Percentiles rank a stretch among this genome's conserved stretches.
These are phyloP conservation scores for Magnolia sinica DNA, from an alignment of 164 flowering plant species.

Conservation along the genomic window DNA sequence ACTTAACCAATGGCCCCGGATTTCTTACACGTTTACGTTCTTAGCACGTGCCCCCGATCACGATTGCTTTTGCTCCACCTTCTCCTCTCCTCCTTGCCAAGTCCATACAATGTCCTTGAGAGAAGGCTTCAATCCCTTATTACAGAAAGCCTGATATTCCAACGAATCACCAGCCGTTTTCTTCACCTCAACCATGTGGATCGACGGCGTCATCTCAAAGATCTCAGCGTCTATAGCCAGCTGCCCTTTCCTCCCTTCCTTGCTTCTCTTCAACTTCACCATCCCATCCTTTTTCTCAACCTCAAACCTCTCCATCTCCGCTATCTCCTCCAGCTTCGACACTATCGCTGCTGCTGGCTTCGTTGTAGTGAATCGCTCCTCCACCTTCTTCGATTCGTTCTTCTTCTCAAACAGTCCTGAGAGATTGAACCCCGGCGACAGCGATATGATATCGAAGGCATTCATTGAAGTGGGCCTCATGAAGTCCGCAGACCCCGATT, in stretches of 20 bases:
- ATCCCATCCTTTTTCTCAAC: conserved; percentile 37
- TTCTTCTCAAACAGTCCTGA: conserved; percentile 39
- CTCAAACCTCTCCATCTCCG: conserved; percentile 27
- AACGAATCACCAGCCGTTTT: conserved; percentile 37
- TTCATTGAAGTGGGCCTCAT: conserved; percentile 31
- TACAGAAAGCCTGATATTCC: conserved; percentile 39
- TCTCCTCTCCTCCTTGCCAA: conserved; percentile 29
- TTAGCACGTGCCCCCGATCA: no score
- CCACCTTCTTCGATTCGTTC: conserved; percentile 11
- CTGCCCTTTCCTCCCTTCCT: conserved; percentile 43
- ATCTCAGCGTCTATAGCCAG: conserved; percentile 46
- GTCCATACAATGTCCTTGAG: conserved; percentile 38
- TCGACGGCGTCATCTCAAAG: conserved; percentile 39
- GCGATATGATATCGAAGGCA: conserved; percentile 48
- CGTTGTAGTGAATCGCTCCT: conserved; percentile 28
- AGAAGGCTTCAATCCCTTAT: conserved; percentile 37
- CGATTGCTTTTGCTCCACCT: background rate
- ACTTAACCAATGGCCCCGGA: no score
- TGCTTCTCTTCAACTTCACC: conserved; percentile 29
- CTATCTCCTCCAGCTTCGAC: conserved; percentile 42
- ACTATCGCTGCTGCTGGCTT: conserved; percentile 32
- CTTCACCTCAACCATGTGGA: conserved; percentile 43
- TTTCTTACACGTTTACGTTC: no score
- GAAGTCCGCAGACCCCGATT: background rate
- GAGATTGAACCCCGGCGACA: conserved; percentile 38